Evolutionary conservation across 305 asterid species (phyloP).

Genomic region (Fraxinus albicans): DNA sequence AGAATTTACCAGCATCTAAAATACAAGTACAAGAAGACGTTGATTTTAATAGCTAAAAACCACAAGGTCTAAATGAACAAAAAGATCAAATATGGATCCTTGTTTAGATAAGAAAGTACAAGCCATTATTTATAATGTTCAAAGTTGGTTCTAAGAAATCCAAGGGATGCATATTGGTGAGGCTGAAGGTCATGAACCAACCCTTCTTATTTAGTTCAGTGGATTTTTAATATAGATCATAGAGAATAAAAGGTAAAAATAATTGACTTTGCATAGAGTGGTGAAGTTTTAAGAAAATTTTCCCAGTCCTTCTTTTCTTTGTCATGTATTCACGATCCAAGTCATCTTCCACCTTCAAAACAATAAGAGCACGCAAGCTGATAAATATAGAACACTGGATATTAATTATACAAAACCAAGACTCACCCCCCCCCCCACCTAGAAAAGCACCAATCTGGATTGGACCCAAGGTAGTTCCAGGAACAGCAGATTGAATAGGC

Average conservation of each 20-base stretch:
- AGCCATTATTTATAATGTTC: not conserved
- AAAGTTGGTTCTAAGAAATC: not conserved
- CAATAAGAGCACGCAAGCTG: not conserved
- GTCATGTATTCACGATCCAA: slow-evolving; percentile 4
- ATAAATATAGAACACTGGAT: not conserved
- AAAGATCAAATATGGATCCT: not conserved
- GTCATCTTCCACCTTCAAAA: not conserved
- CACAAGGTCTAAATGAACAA: not conserved
- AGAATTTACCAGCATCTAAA: not conserved
- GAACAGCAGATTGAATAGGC: slow-evolving; percentile 97
- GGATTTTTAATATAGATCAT: not conserved
- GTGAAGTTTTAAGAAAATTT: not conserved
- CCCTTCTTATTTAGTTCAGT: not conserved
- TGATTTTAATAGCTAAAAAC: not conserved
- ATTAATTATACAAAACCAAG: not conserved
- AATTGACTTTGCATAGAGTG: not conserved
- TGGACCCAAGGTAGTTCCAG: slow-evolving; percentile 98
- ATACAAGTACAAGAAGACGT: not conserved
- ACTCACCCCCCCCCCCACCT: slow-evolving; percentile 89
- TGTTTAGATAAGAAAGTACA: not conserved
- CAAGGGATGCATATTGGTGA: not conserved
- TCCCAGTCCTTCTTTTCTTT: not conserved
- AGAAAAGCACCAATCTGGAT: slow-evolving; percentile 89
- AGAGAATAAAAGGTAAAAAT: not conserved
- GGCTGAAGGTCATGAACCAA: not conserved